Percentiles rank a stretch among this genome's conserved stretches.
These are phyloP conservation scores for Russula earlei DNA, from an alignment of 768 basidiomycete species.

Conservation along the genomic window DNA sequence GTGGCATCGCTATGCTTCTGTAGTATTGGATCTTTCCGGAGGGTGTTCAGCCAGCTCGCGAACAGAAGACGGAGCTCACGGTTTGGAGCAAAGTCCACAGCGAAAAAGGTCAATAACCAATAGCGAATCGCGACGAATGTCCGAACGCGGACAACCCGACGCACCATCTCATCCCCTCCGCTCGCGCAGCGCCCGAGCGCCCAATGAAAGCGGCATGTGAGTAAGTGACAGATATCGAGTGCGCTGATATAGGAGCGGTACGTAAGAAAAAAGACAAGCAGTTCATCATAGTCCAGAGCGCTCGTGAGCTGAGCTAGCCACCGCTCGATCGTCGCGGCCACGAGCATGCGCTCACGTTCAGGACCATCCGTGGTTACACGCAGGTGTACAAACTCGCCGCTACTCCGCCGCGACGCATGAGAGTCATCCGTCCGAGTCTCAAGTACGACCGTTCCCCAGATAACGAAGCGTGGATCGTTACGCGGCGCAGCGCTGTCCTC, in stretches of 20 bases:
- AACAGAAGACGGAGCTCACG: slow-evolving; percentile 63
- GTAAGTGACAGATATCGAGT: slow-evolving; percentile 68
- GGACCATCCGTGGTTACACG: slow-evolving; percentile 23
- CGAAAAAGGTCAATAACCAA: slow-evolving; percentile 87
- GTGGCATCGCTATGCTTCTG: slow-evolving; percentile 56
- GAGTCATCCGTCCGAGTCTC: slow-evolving; percentile 23
- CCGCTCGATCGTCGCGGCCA: slow-evolving; percentile 87
- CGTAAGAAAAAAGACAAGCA: slow-evolving; percentile 86
- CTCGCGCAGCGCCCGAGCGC: slow-evolving; percentile 47
- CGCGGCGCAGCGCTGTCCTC: slow-evolving; percentile 65
- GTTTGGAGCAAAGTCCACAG: slow-evolving; percentile 78
- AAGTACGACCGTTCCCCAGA: slow-evolving; percentile 63
- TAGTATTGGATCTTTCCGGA: slow-evolving; percentile 62
- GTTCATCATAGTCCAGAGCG: slow-evolving; percentile 76
- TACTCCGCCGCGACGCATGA: slow-evolving; percentile 16
- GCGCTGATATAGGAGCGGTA: slow-evolving; percentile 80
- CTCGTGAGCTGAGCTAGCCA: slow-evolving; percentile 90
- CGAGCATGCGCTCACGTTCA: slow-evolving; percentile 43
- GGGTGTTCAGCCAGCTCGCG: slow-evolving; percentile 73
- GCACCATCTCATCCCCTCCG: slow-evolving; percentile 55
- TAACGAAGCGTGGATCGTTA: slow-evolving; percentile 84
- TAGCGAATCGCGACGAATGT: slow-evolving; percentile 87
- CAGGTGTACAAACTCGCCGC: slow-evolving; percentile 10
- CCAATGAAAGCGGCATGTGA: slow-evolving; percentile 89
- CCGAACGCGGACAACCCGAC: slow-evolving; percentile 73